Evolutionary conservation across 306 rosid genomes (phyloP), one percentile per base, ranked within the genome.

Genomic region (Astragalus membranaceus): DNA sequence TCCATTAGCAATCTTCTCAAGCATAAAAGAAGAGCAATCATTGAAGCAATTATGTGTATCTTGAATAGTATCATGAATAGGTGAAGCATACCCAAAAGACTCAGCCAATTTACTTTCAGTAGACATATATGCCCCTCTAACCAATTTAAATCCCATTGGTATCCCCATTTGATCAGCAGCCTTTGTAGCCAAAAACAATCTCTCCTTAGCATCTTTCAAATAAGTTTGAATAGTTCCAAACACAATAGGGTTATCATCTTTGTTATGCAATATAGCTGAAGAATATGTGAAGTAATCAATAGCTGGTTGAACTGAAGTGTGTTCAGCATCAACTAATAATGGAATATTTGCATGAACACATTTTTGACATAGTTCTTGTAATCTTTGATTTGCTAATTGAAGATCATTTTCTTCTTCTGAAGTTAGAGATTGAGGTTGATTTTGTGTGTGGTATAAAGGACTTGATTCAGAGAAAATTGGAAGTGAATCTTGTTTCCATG

Each of bases 41-140:
- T 94, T 86, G 84, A 62, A 94, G 75, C 96, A 87, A 1, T 66
- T 75, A 41, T 94, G 99, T 0, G 99, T 94, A 8, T 87, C 96
- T 16, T 84, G 74, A 50, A 94, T 86, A 73, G 64, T 74, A 3
- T 80, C 48, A 79, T 94, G 98, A 66, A 90, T 59, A 7, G 98
- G 98, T 15, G 97, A 90, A 1, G 61, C 81, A 44, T 36, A 75
- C 1, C 96, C 91, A 4, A 86, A 51, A 3, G 95, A 75, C 46
- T 83, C 73, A n/a, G 98, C 96, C 1, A 88, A 10, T 50, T 43
- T 83, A 3, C 78, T 74, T 35, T 94, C 98, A 0, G 80, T 64
- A 0, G 97, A 90, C 97, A 94, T 94, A 36, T 94, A 94, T 61
- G 99, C 99, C 2, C 97, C 99, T 12, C 99, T 81, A 16, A 94